Conservation (phyloP, 1,284 basidiomycete species). For the Boletellus deceptivus region DNA sequence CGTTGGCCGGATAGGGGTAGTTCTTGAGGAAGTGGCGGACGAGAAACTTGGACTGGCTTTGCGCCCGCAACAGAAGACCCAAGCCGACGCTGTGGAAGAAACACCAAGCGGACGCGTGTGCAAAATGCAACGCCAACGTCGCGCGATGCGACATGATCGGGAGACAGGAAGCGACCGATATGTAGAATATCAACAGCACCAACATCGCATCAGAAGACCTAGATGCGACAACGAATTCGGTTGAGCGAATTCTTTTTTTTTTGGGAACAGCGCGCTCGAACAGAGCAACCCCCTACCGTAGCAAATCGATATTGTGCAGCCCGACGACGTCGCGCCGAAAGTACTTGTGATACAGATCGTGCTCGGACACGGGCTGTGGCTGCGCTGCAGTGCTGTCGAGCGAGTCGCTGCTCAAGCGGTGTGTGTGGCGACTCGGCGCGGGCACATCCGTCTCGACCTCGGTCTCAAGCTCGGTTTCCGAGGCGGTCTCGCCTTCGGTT, state of each 20-base stretch:
- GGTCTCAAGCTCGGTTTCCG: slow-evolving; percentile 65
- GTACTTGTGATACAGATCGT: slow-evolving; percentile 88
- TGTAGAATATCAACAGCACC: slow-evolving; percentile 57
- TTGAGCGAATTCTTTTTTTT: slow-evolving; percentile 22
- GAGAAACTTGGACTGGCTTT: slow-evolving; percentile 85
- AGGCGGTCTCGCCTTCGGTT: slow-evolving; percentile 73
- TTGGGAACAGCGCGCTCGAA: background rate
- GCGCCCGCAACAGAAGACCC: slow-evolving; percentile 79
- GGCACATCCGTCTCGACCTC: slow-evolving; percentile 58
- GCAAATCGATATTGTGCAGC: slow-evolving; percentile 78
- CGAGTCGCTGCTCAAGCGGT: slow-evolving; percentile 6
- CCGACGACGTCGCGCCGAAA: slow-evolving; percentile 88
- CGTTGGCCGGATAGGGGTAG: slow-evolving; percentile 73
- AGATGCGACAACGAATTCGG: slow-evolving; percentile 13
- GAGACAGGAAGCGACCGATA: slow-evolving; percentile 45
- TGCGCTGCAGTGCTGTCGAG: slow-evolving; percentile 7
- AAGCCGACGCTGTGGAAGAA: slow-evolving; percentile 88
- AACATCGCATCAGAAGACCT: slow-evolving; percentile 71
- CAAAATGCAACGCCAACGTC: slow-evolving; percentile 65
- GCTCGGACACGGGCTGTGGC: slow-evolving; percentile 56
- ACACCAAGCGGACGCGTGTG: slow-evolving; percentile 86
- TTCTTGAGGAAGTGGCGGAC: slow-evolving; percentile 94
- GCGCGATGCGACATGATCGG: slow-evolving; percentile 43
- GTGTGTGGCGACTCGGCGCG: slow-evolving; percentile 2
- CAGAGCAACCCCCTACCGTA: slow-evolving; percentile 57